phyloP scores from a whole-genome alignment of 495 filamentous ascomycete genomes.

The Hypoxylon subgilvum region DNA sequence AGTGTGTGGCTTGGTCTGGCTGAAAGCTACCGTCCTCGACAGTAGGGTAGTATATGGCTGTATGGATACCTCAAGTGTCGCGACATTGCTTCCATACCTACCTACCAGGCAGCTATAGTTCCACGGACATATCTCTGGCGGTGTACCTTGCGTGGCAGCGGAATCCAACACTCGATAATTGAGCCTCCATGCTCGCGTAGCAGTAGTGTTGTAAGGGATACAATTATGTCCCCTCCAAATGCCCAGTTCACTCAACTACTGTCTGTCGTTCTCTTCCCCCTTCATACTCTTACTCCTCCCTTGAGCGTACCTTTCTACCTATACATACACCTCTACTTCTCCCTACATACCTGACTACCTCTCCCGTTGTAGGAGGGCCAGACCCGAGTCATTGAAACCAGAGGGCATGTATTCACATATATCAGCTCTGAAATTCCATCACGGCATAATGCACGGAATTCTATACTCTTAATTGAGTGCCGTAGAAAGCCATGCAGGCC shows the following conservation, averaged over 20 bases:
- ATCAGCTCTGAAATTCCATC: conserved; percentile 20
- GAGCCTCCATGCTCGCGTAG: conserved; percentile 1
- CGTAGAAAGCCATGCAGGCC: too few species aligned
- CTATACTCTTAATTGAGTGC: not conserved
- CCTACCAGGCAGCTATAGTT: too few species aligned
- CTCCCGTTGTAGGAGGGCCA: not conserved
- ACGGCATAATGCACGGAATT: not conserved
- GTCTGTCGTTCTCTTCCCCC: not conserved
- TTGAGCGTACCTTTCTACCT: not conserved
- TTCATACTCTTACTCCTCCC: conserved; percentile 5
- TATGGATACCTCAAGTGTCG: too few species aligned
- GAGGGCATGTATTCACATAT: conserved; percentile 1
- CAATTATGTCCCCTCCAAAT: too few species aligned
- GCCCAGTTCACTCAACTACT: too few species aligned
- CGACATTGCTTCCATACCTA: too few species aligned
- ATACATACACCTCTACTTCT: conserved; percentile 1
- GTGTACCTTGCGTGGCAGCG: not conserved
- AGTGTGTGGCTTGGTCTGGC: too few species aligned
- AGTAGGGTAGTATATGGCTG: too few species aligned
- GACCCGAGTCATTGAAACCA: not conserved
- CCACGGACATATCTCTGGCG: not conserved
- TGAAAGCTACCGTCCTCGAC: too few species aligned
- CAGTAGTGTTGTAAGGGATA: conserved; percentile 3
- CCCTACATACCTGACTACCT: conserved; percentile 13
- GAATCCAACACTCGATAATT: conserved; percentile 25